Evolutionary conservation across 2,329 filamentous ascomycete species (phyloP).

Genomic region (Nigrospora oryzae): DNA sequence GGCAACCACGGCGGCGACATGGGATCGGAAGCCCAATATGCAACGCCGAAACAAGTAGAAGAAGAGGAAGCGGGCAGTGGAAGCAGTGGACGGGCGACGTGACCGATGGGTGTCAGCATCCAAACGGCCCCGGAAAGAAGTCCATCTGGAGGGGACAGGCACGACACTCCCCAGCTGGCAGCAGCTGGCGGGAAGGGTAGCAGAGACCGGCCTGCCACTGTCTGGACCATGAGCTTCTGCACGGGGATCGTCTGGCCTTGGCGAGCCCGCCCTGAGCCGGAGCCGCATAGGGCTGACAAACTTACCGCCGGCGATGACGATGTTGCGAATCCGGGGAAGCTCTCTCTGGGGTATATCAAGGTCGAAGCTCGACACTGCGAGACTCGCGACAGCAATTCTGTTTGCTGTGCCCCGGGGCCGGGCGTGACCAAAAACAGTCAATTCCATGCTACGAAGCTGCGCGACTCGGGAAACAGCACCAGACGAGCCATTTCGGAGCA

Average conservation of each 20-base stretch:
- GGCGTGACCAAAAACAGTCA: conserved; percentile 11
- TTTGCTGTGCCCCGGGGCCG: conserved; percentile 1
- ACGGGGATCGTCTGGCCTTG: not conserved
- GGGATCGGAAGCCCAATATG: no score
- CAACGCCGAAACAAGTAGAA: no score
- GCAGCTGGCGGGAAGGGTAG: no score
- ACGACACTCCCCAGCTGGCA: no score
- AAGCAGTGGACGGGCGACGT: no score
- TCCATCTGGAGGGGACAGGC: no score
- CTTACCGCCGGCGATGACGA: conserved; percentile 26
- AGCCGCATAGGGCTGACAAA: conserved; percentile 23
- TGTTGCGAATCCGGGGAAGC: conserved; percentile 19
- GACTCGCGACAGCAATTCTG: not conserved
- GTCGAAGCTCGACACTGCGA: conserved; percentile 11
- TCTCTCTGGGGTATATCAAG: conserved; percentile 16
- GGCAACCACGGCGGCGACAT: no score
- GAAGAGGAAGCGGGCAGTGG: no score
- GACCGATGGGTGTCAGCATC: no score
- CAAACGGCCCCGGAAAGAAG: no score
- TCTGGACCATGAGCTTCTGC: not conserved
- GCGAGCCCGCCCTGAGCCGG: conserved; percentile 5
- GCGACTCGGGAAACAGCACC: conserved; percentile 11
- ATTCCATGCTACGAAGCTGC: conserved; percentile 7
- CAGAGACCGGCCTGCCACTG: not conserved
- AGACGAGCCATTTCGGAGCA: conserved; percentile 2